Base-by-base conservation (phyloP, 2,329 filamentous ascomycete genomes). In the Neopestalotiopsis sp. region DNA sequence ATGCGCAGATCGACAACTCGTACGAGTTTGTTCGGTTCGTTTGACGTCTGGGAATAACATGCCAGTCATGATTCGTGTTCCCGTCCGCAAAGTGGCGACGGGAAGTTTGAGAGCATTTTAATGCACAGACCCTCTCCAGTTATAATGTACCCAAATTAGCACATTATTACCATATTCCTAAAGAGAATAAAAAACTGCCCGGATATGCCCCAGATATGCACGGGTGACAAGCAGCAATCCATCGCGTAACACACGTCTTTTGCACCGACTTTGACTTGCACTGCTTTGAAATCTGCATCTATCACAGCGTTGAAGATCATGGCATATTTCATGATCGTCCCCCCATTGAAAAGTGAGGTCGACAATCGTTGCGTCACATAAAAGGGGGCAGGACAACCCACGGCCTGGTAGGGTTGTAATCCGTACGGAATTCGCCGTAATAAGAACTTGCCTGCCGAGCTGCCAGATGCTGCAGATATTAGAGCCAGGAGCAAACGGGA, bases 21-120 rank as follows among this genome's bases (percentile, higher is more conserved):
- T 52, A 52, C 45, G 45, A 52, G 45, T 52, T 52, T 10, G 20
- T 52, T 17, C 17, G 45, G 45, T 24, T 52, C 45, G 45, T 52
- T 24, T 24, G 45, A 20, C 14, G n/a, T 17, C 45, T 52, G 45
- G 45, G 45, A 24, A 52, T 52, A 52, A 24, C 4, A 52, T n/a
- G n/a, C 45, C 45, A 52, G n/a, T 52, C 45, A 52, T n/a, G 45
- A 52, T 52, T 52, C 45, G 45, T 20, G 45, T 52, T 52, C 45
- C 45, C 45, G n/a, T 52, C 45, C 17, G 17, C 17, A 52, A 52
- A 24, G 45, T 52, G 45, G n/a, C 45, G 45, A 52, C 45, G 17
- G n/a, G 45, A n/a, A 7, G 45, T 52, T 52, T 52, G 45, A 52
- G 20, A 9, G 45, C 45, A 52, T 52, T 52, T 52, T 20, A 20